Evolutionary conservation across 495 filamentous ascomycete species (phyloP).

Genomic region (Penicilliopsis zonata): DNA sequence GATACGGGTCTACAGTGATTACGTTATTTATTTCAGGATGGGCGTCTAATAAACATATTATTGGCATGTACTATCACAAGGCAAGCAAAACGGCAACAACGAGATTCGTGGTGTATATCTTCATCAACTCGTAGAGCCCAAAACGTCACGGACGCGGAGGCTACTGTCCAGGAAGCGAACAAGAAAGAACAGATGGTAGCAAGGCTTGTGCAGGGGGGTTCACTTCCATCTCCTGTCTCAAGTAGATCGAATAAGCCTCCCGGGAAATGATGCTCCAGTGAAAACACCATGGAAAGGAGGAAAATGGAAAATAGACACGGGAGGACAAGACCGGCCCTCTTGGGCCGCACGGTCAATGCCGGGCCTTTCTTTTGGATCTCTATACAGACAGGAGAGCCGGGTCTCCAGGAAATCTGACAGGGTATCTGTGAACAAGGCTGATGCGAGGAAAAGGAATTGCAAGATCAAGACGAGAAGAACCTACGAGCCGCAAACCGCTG

Average conservation of each 20-base stretch:
- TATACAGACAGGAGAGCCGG: conserved; percentile 6
- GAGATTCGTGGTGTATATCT: conserved; percentile 14
- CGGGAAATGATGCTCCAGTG: too few relatives aligned
- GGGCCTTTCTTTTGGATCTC: conserved; percentile 1
- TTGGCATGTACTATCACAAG: too few relatives aligned
- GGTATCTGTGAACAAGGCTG: neutral
- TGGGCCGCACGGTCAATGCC: neutral
- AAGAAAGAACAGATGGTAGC: conserved; percentile 2
- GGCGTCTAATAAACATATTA: too few relatives aligned
- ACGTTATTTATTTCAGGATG: too few relatives aligned
- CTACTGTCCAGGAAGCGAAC: conserved; percentile 12
- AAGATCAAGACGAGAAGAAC: conserved; percentile 1
- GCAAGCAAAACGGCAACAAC: too few relatives aligned
- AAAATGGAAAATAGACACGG: too few relatives aligned
- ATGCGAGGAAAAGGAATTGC: neutral
- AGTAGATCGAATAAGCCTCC: too few relatives aligned
- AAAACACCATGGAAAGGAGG: neutral
- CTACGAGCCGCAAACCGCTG: neutral
- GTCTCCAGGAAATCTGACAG: neutral
- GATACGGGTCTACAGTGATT: too few relatives aligned
- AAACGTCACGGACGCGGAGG: conserved; percentile 17
- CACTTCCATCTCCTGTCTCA: too few relatives aligned
- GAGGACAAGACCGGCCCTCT: neutral
- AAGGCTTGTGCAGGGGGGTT: too few relatives aligned
- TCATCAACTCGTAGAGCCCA: conserved; percentile 18